Conservation (phyloP, 2,329 filamentous ascomycete species). For the Alternaria viburni region DNA sequence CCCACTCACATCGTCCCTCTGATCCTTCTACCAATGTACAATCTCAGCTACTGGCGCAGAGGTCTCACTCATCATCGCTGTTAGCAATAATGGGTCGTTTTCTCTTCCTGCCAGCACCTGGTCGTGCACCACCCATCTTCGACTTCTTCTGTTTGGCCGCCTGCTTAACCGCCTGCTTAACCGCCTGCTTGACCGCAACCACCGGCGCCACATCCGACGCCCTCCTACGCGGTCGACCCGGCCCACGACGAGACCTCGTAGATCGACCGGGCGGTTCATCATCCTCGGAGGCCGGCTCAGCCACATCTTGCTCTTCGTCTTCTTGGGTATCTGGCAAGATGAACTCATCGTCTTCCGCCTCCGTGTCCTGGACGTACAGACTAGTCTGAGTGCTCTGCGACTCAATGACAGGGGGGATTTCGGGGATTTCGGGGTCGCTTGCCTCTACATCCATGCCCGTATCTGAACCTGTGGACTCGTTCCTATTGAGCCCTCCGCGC, state of each 20-base stretch:
- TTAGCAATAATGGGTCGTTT: conserved; percentile 18
- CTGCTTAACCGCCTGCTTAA: not conserved
- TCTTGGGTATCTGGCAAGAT: conserved; percentile 1
- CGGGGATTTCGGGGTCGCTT: not conserved
- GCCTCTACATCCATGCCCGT: not conserved
- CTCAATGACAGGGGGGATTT: not conserved
- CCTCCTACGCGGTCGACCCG: not conserved
- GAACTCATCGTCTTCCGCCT: conserved; percentile 15
- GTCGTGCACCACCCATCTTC: conserved; percentile 12
- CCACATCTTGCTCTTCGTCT: not conserved
- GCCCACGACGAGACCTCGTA: not conserved
- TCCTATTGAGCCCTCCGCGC: not conserved
- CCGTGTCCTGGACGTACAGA: conserved; percentile 16
- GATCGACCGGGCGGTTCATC: not conserved
- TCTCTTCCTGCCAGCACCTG: conserved; percentile 16
- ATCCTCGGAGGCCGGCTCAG: not conserved
- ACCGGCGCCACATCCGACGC: conserved; percentile 2
- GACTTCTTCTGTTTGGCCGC: conserved; percentile 1
- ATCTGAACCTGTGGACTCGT: conserved; percentile 5
- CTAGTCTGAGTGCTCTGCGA: conserved; percentile 3
- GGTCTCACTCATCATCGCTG: conserved; percentile 19
- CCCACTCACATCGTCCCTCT: not conserved
- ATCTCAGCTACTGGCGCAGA: not conserved
- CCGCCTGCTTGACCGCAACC: not conserved
- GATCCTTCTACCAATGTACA: not conserved